Evolutionary conservation across 805 yeast genomes (phyloP), one percentile per base, ranked within the genome.

Genomic region (Saccharomycopsis sp.): DNA sequence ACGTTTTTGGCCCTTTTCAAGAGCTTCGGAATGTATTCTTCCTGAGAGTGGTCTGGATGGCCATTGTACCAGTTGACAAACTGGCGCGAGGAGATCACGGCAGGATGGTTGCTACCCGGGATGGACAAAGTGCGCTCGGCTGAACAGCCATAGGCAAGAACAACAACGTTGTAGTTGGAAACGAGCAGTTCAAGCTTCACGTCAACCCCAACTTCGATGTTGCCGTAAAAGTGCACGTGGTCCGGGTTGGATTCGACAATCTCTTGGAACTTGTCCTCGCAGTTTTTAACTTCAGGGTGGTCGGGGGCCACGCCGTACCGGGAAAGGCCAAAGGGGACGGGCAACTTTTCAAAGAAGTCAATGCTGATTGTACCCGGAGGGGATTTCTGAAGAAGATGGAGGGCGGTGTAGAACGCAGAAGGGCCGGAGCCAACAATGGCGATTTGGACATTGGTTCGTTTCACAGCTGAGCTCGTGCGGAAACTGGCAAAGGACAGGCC

Each of bases 281-380:
- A 82, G 45, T 77, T 77, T 57, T 88, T 89, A 23, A 92, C 97
- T 53, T 92, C 97, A 0, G 96, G 95, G 60, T 92, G 96, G 60
- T 92, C 99, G 2, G 99, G 99, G 0, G 98, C 96, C n/a, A 92
- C 97, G 1, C 99, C 99, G 56, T 73, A 88, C 26, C 99, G 62
- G 31, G 88, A 77, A 25, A 92, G 67, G 0, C 99, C 99, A 62
- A 71, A 89, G 0, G 98, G 98, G 5, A 87, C 78, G 0, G 96
- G 95, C 19, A 78, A 63, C 48, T 75, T 70, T 54, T 92, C 99
- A 64, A 77, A 87, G 13, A 65, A 55, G 5, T 63, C 61, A 0
- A 63, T 43, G 4, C 62, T 59, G 6, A 47, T 12, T 9, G 29
- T 20, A 10, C 16, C 5, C 3, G 62, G 54, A 4, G 59, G 58